Conservation (phyloP, 306 rosid genomes). For the Fragaria nilgerrensis region DNA sequence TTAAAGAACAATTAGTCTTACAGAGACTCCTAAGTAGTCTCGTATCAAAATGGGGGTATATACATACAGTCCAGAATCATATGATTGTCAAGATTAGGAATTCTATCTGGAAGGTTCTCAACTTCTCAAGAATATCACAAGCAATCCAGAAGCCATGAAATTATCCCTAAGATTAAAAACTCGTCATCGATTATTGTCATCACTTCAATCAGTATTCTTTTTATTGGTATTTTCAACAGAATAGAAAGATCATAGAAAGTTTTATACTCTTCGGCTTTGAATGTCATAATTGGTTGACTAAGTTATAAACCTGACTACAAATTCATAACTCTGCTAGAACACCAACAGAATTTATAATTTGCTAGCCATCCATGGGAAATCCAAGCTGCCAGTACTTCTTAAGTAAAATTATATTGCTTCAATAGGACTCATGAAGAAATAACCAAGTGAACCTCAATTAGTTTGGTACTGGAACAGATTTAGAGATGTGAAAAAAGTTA, state of each 20-base stretch:
- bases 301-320: not conserved
- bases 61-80: not conserved
- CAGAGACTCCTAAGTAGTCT: not conserved
- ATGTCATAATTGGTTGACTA: not conserved
- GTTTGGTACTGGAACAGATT: not conserved
- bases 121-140: not conserved
- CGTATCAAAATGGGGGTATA: not conserved
- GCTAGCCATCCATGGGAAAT: not conserved
- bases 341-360: not conserved
- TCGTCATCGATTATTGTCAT: not conserved
- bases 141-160: not conserved
- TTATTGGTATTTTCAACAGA: not conserved
- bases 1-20: not conserved
- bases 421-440: not conserved
- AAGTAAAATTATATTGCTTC: not conserved
- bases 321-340: not conserved
- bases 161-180: not conserved
- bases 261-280: not conserved
- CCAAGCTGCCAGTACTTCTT: not conserved
- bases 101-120: not conserved
- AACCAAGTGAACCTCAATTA: not conserved
- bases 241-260: not conserved
- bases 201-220: not conserved
- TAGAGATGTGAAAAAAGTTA: not conserved
- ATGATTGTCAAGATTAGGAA: not conserved